Conservation (phyloP, 768 basidiomycete species). For the Clitopilus hobsonii region DNA sequence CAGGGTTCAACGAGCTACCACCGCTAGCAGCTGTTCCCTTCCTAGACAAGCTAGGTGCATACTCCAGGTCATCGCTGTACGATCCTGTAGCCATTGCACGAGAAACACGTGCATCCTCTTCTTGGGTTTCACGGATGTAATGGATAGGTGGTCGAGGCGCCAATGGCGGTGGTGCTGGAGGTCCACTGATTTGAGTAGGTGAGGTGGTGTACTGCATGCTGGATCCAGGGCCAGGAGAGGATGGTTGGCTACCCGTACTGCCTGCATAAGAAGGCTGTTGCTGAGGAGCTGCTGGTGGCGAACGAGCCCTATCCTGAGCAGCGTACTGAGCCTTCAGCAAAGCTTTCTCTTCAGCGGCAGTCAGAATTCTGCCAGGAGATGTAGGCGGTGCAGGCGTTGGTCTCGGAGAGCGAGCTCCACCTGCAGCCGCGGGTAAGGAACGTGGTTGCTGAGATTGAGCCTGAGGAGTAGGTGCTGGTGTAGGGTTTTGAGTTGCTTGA, state of each 20-base stretch:
- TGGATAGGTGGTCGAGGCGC: slow-evolving; percentile 73
- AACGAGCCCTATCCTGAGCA: slow-evolving; percentile 36
- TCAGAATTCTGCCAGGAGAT: slow-evolving; percentile 32
- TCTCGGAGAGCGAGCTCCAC: slow-evolving; percentile 13
- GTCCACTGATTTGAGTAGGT: slow-evolving; percentile 11
- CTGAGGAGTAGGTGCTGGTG: slow-evolving; percentile 8
- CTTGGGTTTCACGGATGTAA: slow-evolving; percentile 79
- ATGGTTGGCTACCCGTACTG: slow-evolving; percentile 8
- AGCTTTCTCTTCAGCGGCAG: slow-evolving; percentile 80
- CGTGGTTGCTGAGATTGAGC: slow-evolving; percentile 12
- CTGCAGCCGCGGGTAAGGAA: background rate
- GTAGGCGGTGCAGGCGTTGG: slow-evolving; percentile 32
- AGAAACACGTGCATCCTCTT: slow-evolving; percentile 61
- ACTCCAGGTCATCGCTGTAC: slow-evolving; percentile 9
- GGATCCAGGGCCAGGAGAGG: slow-evolving; percentile 12
- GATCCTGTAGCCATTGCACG: slow-evolving; percentile 29
- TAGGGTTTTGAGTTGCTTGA: slow-evolving; percentile 11
- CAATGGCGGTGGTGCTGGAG: slow-evolving; percentile 61
- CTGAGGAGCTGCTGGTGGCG: slow-evolving; percentile 14
- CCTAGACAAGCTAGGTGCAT: slow-evolving; percentile 2
- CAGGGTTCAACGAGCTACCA: slow-evolving; percentile 5
- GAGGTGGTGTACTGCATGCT: slow-evolving; percentile 3
- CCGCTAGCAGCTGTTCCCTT: slow-evolving; percentile 4
- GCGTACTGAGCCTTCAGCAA: slow-evolving; percentile 60
- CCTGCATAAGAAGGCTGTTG: slow-evolving; percentile 18